Percentiles rank a stretch among this genome's conserved stretches.
Conservation (phyloP, 768 basidiomycete genomes). For the Trichaptum fuscoviolaceum region DNA sequence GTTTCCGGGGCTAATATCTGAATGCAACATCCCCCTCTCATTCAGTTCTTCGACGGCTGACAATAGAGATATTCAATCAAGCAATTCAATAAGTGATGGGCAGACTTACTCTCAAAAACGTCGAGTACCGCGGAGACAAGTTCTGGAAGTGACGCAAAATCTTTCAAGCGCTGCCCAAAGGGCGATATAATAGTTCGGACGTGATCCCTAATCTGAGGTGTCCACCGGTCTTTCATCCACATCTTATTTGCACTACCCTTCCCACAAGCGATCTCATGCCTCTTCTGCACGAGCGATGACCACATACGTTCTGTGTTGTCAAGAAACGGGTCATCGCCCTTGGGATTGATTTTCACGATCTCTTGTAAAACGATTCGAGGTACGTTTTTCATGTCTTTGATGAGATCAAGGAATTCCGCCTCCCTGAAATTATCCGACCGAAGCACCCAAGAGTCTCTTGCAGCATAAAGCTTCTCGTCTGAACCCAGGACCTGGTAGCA, state of each 20-base stretch:
- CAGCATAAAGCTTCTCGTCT: neutral
- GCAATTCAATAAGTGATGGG: neutral
- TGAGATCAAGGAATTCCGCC: neutral
- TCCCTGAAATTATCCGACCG: neutral
- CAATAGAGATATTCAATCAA: neutral
- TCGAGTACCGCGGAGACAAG: neutral
- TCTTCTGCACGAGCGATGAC: neutral
- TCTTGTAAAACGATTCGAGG: neutral
- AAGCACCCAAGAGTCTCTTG: neutral
- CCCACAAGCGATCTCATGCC: neutral
- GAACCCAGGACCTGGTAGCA: neutral
- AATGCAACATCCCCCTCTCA: neutral
- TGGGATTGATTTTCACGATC: neutral
- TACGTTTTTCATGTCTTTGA: neutral
- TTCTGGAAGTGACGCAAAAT: neutral
- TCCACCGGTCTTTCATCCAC: neutral
- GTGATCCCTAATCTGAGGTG: neutral
- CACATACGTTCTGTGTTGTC: neutral
- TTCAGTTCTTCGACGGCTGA: neutral
- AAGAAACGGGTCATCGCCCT: neutral
- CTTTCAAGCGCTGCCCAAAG: neutral
- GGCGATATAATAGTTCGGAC: neutral
- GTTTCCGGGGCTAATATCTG: neutral
- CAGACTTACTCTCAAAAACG: neutral
- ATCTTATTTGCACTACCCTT: neutral